Base-by-base conservation (phyloP, 2,329 filamentous ascomycete genomes). In the Leptographium radiaticola region DNA sequence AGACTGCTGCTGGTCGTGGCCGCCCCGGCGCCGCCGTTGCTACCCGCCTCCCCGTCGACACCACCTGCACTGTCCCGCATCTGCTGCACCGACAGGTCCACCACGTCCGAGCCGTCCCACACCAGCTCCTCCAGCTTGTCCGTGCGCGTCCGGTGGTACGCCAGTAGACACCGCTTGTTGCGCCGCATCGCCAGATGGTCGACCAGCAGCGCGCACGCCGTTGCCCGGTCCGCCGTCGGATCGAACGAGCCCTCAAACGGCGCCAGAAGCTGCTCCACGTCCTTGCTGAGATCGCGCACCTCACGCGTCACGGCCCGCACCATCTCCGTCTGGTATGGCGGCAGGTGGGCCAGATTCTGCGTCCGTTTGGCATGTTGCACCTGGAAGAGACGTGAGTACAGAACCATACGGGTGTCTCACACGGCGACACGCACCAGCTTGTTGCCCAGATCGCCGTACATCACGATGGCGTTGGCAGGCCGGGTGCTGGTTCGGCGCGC, bases 321-420 rank as follows among this genome's bases (percentile, higher is more conserved):
- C 46, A 94, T 79, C 65, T 97, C 93, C 33, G 89, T 85, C 69
- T 95, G 89, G 67, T 97, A 97, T 4, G 89, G 84, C 1, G 93
- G 93, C 3, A 98, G 79, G 66, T 94, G 83, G 36, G 83, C 73
- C 54, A 98, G 80, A 59, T 87, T 86, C 69, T 93, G 89, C 18
- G 87, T 95, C 66, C 93, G 83, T 76, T 97, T 97, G 67, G 93
- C 93, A 75, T 97, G 87, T 74, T 91, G 86, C 62, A 94, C 90
- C 88, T 95, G 60, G 30, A 31, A 40, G 40, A 33, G 20, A 20
- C 33, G 43, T 31, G 25, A 45, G 43, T 25, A 31, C 30, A 3
- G 18, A 1, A 8, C 9, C 43, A 31, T 15, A 5, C 16, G 13
- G 31, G 6, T n/a, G 25, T 25, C 6, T n/a, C 30, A 6, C 18